Evolutionary conservation across 2,329 filamentous ascomycete genomes (phyloP).

Genomic region (Pestalotiopsis sp.): DNA sequence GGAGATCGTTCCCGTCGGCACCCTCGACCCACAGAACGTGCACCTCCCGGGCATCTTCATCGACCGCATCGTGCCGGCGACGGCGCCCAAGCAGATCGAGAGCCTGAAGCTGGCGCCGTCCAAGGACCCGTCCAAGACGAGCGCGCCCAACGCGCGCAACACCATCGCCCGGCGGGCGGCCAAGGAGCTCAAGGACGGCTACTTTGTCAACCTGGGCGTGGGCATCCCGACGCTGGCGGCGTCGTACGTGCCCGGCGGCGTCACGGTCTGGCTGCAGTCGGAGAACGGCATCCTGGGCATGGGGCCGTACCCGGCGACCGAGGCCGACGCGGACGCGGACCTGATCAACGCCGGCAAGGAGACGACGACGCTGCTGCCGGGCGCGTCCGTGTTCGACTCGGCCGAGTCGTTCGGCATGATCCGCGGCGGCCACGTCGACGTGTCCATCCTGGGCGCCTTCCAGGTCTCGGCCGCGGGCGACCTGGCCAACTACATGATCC

Average conservation of each 20-base stretch:
- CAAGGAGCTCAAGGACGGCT: conserved; percentile 79
- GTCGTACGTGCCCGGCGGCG: conserved; percentile 68
- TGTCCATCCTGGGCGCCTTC: conserved; percentile 81
- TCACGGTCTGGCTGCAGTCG: conserved; percentile 80
- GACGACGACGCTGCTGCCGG: conserved; percentile 78
- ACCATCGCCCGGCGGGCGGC: conserved; percentile 78
- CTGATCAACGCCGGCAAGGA: conserved; percentile 89
- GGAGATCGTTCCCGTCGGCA: conserved; percentile 75
- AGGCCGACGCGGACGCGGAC: conserved; percentile 73
- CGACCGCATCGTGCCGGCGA: conserved; percentile 77
- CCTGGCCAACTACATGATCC: conserved; percentile 88
- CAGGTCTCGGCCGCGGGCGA: conserved; percentile 81
- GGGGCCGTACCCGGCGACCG: conserved; percentile 72
- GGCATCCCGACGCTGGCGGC: conserved; percentile 88
- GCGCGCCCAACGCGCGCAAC: conserved; percentile 59
- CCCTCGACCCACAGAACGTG: conserved; percentile 73
- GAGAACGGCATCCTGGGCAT: conserved; percentile 88
- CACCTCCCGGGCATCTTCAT: conserved; percentile 84
- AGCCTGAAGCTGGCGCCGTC: conserved; percentile 60
- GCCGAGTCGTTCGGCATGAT: conserved; percentile 89
- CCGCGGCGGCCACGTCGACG: conserved; percentile 79
- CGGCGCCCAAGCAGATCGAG: conserved; percentile 72
- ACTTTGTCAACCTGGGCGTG: conserved; percentile 80
- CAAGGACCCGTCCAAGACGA: conserved; percentile 38
- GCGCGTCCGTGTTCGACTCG: conserved; percentile 77